Percentiles rank a stretch among this genome's conserved stretches.
Conservation (phyloP, 768 basidiomycete genomes). For the Sutorius australiensis region DNA sequence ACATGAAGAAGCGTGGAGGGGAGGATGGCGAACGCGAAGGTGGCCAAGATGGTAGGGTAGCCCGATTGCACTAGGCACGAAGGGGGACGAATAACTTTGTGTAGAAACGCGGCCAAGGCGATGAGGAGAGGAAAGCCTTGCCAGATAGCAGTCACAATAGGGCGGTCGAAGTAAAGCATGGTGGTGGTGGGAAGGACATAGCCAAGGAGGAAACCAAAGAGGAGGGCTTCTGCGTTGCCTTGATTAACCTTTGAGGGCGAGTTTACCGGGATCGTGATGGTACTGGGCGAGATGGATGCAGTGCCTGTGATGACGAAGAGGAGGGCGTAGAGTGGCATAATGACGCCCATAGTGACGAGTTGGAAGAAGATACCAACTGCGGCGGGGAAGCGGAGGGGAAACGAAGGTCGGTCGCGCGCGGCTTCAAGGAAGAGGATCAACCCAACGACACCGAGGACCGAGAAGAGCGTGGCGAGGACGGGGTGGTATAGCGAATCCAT, state of each 20-base stretch:
- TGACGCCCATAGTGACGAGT: constrained; percentile 38
- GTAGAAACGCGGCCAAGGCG: constrained; percentile 36
- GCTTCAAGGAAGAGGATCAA: constrained; percentile 47
- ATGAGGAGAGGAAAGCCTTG: constrained; percentile 49
- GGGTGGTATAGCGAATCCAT: constrained; percentile 16
- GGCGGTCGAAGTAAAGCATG: constrained; percentile 42
- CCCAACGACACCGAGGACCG: constrained; percentile 15
- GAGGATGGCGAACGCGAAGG: constrained; percentile 16
- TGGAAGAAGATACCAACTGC: constrained; percentile 42
- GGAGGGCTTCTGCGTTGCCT: constrained; percentile 47
- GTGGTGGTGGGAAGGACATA: constrained; percentile 43
- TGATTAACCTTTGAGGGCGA: constrained; percentile 35
- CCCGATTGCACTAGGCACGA: constrained; percentile 16
- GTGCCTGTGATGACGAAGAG: constrained; percentile 41
- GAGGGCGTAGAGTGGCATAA: constrained; percentile 48
- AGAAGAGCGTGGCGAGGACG: constrained; percentile 13
- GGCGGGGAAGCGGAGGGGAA: constrained; percentile 39
- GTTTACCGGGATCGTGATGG: background rate
- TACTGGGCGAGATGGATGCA: constrained; percentile 7
- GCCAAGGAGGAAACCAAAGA: constrained; percentile 47
- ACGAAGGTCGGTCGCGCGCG: constrained; percentile 34
- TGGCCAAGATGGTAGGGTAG: constrained; percentile 18
- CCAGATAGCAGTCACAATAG: constrained; percentile 49
- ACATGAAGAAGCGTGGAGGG: constrained; percentile 26
- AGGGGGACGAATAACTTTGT: constrained; percentile 38